phyloP scores from a whole-genome alignment of 768 basidiomycete genomes.

The Boletus sp. region DNA sequence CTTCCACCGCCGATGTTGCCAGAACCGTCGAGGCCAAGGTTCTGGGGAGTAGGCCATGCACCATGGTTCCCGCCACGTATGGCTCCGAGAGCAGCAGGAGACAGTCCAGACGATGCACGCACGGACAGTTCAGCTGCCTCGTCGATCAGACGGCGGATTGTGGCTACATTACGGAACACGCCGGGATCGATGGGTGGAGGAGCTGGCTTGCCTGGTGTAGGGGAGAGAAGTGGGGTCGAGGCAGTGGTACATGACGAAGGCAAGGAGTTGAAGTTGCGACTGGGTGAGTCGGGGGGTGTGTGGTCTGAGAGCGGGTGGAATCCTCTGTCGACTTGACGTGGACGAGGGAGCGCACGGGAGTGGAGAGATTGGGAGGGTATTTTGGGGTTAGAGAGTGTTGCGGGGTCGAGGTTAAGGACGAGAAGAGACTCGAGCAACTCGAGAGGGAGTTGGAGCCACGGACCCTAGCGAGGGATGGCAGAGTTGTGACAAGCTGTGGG shows the following conservation, averaged over 20 bases:
- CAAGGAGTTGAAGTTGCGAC: constrained; percentile 33
- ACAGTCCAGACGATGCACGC: constrained; percentile 81
- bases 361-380: constrained; percentile 34
- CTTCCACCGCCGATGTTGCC: constrained; percentile 57
- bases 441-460: constrained; percentile 86
- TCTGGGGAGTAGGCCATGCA: constrained; percentile 63
- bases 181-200: constrained; percentile 90
- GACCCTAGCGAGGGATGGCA: constrained; percentile 52
- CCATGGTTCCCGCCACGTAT: constrained; percentile 46
- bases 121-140: constrained; percentile 88
- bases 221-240: constrained; percentile 45
- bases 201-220: constrained; percentile 61
- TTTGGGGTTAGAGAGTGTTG: constrained; percentile 51
- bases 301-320: constrained; percentile 34
- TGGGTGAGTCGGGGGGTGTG: constrained; percentile 47
- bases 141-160: constrained; percentile 80
- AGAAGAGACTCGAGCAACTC: constrained; percentile 83
- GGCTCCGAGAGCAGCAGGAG: constrained; percentile 68
- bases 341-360: constrained; percentile 23
- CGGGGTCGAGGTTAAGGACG: constrained; percentile 72
- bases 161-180: constrained; percentile 71
- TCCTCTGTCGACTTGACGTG: constrained; percentile 41
- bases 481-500: neutral
- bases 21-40: constrained; percentile 58
- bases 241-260: constrained; percentile 32